A percentile compares a stretch with the other conserved stretches of the same genome.
Conservation (phyloP, 768 basidiomycete species). For the Suillus lakei region DNA sequence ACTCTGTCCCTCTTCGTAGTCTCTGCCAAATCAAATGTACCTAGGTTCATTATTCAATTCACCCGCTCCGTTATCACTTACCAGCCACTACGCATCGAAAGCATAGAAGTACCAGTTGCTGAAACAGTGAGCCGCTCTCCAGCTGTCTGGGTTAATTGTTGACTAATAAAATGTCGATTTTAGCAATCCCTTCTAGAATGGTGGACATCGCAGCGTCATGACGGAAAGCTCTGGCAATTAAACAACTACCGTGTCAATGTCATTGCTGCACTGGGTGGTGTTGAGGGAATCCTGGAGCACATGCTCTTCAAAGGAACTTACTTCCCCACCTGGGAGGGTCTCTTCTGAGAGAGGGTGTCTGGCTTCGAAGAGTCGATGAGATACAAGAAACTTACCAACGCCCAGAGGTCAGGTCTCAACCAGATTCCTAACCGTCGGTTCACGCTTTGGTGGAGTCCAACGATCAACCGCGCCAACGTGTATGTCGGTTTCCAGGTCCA, state of each 20-base stretch:
- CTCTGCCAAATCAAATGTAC: too few relatives aligned
- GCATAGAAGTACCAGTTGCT: slow-evolving; percentile 93
- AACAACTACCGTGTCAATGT: slow-evolving; percentile 99
- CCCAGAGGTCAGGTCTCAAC: slow-evolving; percentile 96
- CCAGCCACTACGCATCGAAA: too few relatives aligned
- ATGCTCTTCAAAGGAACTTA: slow-evolving; percentile 97
- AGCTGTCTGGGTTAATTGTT: slow-evolving; percentile 17
- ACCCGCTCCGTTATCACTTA: too few relatives aligned
- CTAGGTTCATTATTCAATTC: too few relatives aligned
- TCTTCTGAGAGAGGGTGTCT: slow-evolving; percentile 97
- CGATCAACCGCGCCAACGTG: slow-evolving; percentile 98
- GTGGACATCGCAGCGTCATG: slow-evolving; percentile 98
- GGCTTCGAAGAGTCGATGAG: slow-evolving; percentile 97
- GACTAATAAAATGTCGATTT: not conserved
- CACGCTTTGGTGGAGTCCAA: slow-evolving; percentile 99
- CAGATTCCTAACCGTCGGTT: slow-evolving; percentile 99
- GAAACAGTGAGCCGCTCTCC: slow-evolving; percentile 67
- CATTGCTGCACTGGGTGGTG: slow-evolving; percentile 96
- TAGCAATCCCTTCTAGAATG: slow-evolving; percentile 97
- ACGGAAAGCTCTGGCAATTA: slow-evolving; percentile 95
- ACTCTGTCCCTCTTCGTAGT: too few relatives aligned
- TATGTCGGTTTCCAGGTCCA: slow-evolving; percentile 99
- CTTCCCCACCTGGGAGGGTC: slow-evolving; percentile 97
- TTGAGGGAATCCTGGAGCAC: slow-evolving; percentile 95
- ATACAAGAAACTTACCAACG: slow-evolving; percentile 97